A percentile compares a stretch with the other conserved stretches of the same genome.
These are phyloP conservation scores for Aspergillus asperescens DNA, from an alignment of 495 filamentous ascomycete genomes.

Conservation along the genomic window DNA sequence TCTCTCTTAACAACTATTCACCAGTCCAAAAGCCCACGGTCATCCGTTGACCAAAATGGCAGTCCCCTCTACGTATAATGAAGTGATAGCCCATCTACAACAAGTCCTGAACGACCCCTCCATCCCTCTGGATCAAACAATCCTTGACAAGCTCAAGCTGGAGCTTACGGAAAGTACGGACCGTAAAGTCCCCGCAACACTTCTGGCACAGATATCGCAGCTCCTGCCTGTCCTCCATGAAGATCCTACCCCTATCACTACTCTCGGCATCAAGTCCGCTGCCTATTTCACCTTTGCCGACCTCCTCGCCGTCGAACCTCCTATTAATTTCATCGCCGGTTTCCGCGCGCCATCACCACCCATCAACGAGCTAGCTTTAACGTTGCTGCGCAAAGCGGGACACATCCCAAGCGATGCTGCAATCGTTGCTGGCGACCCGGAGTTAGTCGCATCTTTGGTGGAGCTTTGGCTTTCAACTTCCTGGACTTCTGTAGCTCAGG, in stretches of 20 bases:
- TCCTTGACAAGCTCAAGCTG: constrained; percentile 39
- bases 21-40: no score
- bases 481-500: constrained; percentile 68
- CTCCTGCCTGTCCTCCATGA: constrained; percentile 46
- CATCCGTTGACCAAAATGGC: constrained; percentile 24
- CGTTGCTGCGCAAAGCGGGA: constrained; percentile 67
- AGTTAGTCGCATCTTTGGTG: constrained; percentile 56
- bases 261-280: constrained; percentile 37
- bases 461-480: constrained; percentile 66
- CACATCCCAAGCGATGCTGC: constrained; percentile 55
- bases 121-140: constrained; percentile 28
- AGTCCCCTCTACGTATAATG: constrained; percentile 36
- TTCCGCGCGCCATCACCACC: constrained; percentile 57
- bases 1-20: background rate
- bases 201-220: constrained; percentile 43
- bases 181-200: constrained; percentile 31
- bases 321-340: constrained; percentile 44
- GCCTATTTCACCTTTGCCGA: constrained; percentile 39
- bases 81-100: constrained; percentile 33
- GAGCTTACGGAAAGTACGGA: constrained; percentile 38
- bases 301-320: constrained; percentile 41
- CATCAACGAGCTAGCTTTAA: constrained; percentile 65
- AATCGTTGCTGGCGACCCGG: constrained; percentile 60
- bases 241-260: constrained; percentile 47
- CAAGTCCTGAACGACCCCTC: constrained; percentile 35